phyloP scores from a whole-genome alignment of 352 stramenopile species.

The Pythium insidiosum region DNA sequence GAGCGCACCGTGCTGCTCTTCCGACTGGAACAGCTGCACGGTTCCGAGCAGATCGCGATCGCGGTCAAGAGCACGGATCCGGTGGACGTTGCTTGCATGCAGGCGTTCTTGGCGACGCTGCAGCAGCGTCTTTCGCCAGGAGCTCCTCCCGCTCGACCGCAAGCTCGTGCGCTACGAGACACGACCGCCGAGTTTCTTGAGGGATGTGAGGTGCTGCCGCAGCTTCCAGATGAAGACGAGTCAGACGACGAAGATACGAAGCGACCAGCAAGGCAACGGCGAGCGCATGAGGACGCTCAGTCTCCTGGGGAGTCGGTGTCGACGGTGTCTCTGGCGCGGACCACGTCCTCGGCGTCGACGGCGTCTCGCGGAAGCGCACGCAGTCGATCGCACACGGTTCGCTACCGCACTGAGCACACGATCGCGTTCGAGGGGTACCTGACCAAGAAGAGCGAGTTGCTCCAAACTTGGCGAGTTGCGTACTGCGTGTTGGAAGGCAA shows the following conservation, averaged over 20 bases:
- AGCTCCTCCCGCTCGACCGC: constrained; percentile 28
- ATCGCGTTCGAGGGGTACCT: constrained; percentile 82
- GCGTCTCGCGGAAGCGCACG: not conserved
- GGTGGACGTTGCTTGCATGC: constrained; percentile 32
- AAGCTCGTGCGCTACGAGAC: constrained; percentile 21
- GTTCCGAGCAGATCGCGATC: constrained; percentile 58
- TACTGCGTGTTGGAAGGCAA: constrained; percentile 79
- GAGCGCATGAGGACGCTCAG: no score
- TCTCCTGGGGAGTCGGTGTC: no score
- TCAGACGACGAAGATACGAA: no score
- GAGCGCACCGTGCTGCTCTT: constrained; percentile 47
- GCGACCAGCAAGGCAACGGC: no score
- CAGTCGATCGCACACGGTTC: constrained; percentile 48
- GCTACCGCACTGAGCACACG: constrained; percentile 52
- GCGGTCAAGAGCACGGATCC: constrained; percentile 65
- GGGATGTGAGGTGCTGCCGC: constrained; percentile 19
- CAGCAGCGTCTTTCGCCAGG: constrained; percentile 58
- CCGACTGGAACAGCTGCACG: constrained; percentile 56
- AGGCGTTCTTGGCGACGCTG: constrained; percentile 40
- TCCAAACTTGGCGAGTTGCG: constrained; percentile 56
- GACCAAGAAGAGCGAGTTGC: constrained; percentile 76
- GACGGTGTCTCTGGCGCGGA: no score
- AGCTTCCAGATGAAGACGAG: no score
- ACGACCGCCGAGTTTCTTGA: constrained; percentile 50
- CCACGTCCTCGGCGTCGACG: not conserved